These are phyloP conservation scores for Elymus sibiricus DNA, from an alignment of 176 grass and related monocot species.

Conservation along the genomic window DNA sequence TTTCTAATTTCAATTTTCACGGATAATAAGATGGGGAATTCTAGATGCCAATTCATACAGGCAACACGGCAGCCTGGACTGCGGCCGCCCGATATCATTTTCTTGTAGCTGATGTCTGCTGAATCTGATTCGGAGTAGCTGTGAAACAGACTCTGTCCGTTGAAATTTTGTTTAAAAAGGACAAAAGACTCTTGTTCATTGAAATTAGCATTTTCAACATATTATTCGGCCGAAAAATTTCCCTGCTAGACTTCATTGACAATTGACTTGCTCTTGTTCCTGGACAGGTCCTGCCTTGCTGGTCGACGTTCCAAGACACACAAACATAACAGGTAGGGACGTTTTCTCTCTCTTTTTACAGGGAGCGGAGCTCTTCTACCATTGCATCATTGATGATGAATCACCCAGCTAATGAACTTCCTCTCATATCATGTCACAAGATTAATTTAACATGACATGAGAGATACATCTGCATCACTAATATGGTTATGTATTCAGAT, in stretches of 20 bases:
- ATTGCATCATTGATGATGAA: background rate
- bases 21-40: background rate
- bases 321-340: slow-evolving; percentile 34
- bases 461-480: background rate
- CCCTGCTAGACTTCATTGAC: background rate
- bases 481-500: background rate
- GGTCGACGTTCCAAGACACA: slow-evolving; percentile 83
- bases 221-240: background rate
- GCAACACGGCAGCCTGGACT: background rate
- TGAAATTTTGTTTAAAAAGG: too few relatives aligned
- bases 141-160: background rate
- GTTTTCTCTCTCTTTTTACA: background rate
- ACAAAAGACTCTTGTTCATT: too few relatives aligned
- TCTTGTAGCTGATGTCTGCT: background rate
- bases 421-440: background rate
- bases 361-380: background rate
- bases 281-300: slow-evolving; percentile 76
- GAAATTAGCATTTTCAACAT: background rate
- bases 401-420: background rate
- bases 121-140: background rate
- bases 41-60: background rate
- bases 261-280: background rate
- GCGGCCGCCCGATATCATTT: background rate
- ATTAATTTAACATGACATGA: background rate
- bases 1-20: too few relatives aligned